Evolutionary conservation across 257 asterid species (phyloP), one percentile per base, ranked within the genome.

Genomic region (Solanum phureja): DNA sequence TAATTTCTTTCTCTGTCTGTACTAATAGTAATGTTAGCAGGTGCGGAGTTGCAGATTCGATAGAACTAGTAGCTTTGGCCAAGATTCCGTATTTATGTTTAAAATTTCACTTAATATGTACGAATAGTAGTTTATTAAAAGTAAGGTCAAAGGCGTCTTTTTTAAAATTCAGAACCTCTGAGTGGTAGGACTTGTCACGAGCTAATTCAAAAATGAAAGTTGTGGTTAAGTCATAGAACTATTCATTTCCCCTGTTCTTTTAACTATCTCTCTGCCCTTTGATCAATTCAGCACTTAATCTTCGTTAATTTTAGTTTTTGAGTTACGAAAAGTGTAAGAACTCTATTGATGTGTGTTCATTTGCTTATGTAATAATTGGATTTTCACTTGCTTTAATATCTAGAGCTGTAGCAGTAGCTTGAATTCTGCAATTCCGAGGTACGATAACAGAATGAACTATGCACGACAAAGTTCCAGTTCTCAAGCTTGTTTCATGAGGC

Each of bases 401-500:
- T 90, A 94, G 98, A 92, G 92, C 89, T 95, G 96, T 90, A 94
- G 94, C 94, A 94, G 90, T 89, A 90, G 87, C 85, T 83, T 92
- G 89, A 91, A 90, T 87, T 84, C 94, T 64, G 93, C 88, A 38
- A 87, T 90, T 84, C 90, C 91, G 88, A 94, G 98, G 88, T 44
- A 92, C 33, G 98, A 96, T 92, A 94, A 92, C 92, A 92, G 91
- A 91, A 88, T 88, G 90, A 33, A 89, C 88, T 96, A 95, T 89
- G 94, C 98, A 72, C 93, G 98, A 34, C 98, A 94, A 90, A 92
- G 92, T n/a, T 91, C 98, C 8, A 84, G 37, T 84, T 89, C 94
- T 69, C 98, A 94, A 91, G 95, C 89, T 83, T 91, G 38, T 91
- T 91, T 91, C 94, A 95, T 94, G 98, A 95, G 96, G 89, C 98